These are phyloP conservation scores for Cardamine occulta DNA, from an alignment of 345 rosid species.

Conservation along the genomic window DNA sequence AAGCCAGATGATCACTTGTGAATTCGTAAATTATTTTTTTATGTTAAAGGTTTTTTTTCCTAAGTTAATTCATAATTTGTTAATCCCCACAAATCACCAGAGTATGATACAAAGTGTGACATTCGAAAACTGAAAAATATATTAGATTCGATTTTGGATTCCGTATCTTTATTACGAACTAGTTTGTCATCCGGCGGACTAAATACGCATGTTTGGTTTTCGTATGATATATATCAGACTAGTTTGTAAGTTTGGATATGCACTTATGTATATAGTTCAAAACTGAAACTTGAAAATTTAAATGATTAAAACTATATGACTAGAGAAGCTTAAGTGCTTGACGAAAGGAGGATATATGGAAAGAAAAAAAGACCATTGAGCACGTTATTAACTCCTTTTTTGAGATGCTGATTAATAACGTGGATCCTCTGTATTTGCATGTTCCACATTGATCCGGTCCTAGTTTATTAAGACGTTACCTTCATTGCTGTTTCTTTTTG, in stretches of 20 bases:
- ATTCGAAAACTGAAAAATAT: neutral
- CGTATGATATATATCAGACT: neutral
- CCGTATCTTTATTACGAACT: neutral
- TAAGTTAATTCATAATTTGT: neutral
- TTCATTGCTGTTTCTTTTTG: conserved; percentile 37
- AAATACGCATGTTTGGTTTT: neutral
- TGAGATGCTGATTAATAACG: conserved; percentile 37
- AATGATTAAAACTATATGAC: neutral
- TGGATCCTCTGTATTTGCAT: conserved; percentile 43
- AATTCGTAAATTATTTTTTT: neutral
- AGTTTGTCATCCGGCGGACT: neutral
- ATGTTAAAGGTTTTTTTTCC: neutral
- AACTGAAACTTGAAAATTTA: neutral
- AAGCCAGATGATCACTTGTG: conserved; percentile 19
- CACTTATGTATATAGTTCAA: neutral
- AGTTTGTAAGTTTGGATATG: neutral
- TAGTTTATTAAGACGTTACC: conserved; percentile 9
- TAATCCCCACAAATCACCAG: neutral
- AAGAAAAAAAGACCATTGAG: neutral
- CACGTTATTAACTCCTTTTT: conserved; percentile 31
- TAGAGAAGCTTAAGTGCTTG: neutral
- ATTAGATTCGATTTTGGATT: neutral
- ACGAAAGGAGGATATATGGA: neutral
- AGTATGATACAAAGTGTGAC: neutral
- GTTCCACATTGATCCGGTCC: conserved; percentile 32